These are phyloP conservation scores for Cudoniella acicularis DNA, from an alignment of 495 filamentous ascomycete species.

Conservation along the genomic window DNA sequence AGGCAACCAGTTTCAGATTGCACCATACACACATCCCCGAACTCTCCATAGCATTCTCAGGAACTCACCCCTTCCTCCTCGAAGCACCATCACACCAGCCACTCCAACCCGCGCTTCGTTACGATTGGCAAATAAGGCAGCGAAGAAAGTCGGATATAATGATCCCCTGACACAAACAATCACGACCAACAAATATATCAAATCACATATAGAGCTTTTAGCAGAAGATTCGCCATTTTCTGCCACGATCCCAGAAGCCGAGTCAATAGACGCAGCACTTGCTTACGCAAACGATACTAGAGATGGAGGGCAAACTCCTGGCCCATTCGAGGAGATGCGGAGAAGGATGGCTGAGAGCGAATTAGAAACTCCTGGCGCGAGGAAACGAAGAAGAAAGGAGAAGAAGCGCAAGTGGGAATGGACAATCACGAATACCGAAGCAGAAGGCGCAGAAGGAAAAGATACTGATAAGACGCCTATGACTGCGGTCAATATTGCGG, in stretches of 20 bases:
- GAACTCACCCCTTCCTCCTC: constrained; percentile 64
- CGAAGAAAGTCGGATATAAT: constrained; percentile 47
- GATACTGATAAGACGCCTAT: constrained; percentile 12
- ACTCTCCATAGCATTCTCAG: constrained; percentile 70
- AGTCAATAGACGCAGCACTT: constrained; percentile 43
- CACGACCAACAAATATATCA: constrained; percentile 49
- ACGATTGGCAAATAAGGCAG: constrained; percentile 43
- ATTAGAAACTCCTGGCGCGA: constrained; percentile 31
- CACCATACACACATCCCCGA: constrained; percentile 62
- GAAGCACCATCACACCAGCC: constrained; percentile 38
- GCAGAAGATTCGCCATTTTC: constrained; percentile 44
- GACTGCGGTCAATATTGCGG: constrained; percentile 14
- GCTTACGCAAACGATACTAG: constrained; percentile 44
- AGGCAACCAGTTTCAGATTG: constrained; percentile 19
- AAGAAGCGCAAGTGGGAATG: constrained; percentile 31
- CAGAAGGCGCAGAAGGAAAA: constrained; percentile 1
- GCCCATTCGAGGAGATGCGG: constrained; percentile 56
- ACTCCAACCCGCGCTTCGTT: constrained; percentile 44
- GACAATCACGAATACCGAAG: constrained; percentile 20
- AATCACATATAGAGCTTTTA: constrained; percentile 53
- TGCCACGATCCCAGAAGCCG: constrained; percentile 15
- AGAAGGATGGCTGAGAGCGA: constrained; percentile 44
- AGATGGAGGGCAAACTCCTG: constrained; percentile 52
- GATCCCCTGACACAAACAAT: constrained; percentile 51
- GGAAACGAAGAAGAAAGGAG: constrained; percentile 37